These are phyloP conservation scores for Plenodomus tracheiphilus DNA, from an alignment of 2,329 filamentous ascomycete genomes.

Conservation along the genomic window DNA sequence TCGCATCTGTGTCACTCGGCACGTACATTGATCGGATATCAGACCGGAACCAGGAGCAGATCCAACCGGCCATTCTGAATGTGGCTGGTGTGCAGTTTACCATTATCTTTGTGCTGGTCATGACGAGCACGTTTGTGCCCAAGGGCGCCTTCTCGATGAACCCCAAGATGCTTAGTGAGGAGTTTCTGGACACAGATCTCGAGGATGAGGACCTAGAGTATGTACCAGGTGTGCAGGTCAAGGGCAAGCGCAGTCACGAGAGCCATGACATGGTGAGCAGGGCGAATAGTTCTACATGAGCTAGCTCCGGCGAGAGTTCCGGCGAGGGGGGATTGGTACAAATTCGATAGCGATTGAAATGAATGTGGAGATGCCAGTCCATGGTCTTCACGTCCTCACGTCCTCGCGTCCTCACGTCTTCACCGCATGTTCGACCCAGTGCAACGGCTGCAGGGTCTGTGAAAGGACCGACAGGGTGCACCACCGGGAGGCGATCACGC, in stretches of 20 bases:
- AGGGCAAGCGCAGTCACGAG: slow-evolving; percentile 23
- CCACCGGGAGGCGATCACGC: neutral
- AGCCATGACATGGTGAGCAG: slow-evolving; percentile 28
- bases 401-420: too few relatives aligned
- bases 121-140: slow-evolving; percentile 53
- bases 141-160: slow-evolving; percentile 51
- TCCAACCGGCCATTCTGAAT: slow-evolving; percentile 48
- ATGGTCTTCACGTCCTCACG: too few relatives aligned
- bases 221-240: slow-evolving; percentile 19
- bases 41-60: slow-evolving; percentile 40
- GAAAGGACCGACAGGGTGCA: too few relatives aligned
- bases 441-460: too few relatives aligned
- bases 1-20: slow-evolving; percentile 51
- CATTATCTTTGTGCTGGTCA: slow-evolving; percentile 47
- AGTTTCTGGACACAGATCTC: slow-evolving; percentile 41
- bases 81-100: slow-evolving; percentile 55
- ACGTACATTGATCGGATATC: slow-evolving; percentile 52
- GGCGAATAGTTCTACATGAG: slow-evolving; percentile 12
- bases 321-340: too few relatives aligned
- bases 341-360: too few relatives aligned
- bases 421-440: neutral
- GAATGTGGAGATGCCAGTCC: too few relatives aligned
- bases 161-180: slow-evolving; percentile 48
- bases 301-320: too few relatives aligned
- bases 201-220: slow-evolving; percentile 32